These are phyloP conservation scores for Rhizophora apiculata DNA, from an alignment of 345 rosid genomes.

Conservation along the genomic window DNA sequence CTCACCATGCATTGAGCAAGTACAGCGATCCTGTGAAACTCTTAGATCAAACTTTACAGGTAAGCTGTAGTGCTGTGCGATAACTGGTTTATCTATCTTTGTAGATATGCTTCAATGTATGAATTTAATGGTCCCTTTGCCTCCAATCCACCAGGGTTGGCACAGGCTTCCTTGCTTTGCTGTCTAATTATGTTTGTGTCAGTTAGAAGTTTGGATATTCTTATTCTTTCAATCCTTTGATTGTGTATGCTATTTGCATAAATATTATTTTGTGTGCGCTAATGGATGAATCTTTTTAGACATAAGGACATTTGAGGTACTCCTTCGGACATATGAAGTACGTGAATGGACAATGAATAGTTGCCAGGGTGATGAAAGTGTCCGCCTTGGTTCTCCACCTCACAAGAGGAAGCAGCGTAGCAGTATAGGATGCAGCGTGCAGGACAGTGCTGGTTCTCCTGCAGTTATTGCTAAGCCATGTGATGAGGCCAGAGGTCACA, in stretches of 20 bases:
- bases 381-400: conserved; percentile 38
- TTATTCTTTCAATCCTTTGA: not conserved
- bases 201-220: not conserved
- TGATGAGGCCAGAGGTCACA: conserved; percentile 83
- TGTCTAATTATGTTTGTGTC: too few species aligned
- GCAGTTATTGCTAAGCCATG: conserved; percentile 70
- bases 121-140: too few species aligned
- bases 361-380: conserved; percentile 31
- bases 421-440: conserved; percentile 30
- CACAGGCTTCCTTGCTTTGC: too few species aligned
- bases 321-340: conserved; percentile 78
- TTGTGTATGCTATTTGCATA: not conserved
- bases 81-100: not conserved
- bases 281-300: conserved; percentile 36
- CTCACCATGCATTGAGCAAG: conserved; percentile 98
- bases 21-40: conserved; percentile 79
- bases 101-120: too few species aligned
- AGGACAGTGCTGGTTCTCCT: conserved; percentile 28
- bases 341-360: conserved; percentile 53
- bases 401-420: conserved; percentile 71
- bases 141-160: too few species aligned
- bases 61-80: conserved; percentile 11
- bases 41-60: conserved; percentile 70
- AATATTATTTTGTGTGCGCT: not conserved
- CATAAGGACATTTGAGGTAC: conserved; percentile 82